These are phyloP conservation scores for Botrytis hyacinthi DNA, from an alignment of 2,329 filamentous ascomycete species.

Conservation along the genomic window DNA sequence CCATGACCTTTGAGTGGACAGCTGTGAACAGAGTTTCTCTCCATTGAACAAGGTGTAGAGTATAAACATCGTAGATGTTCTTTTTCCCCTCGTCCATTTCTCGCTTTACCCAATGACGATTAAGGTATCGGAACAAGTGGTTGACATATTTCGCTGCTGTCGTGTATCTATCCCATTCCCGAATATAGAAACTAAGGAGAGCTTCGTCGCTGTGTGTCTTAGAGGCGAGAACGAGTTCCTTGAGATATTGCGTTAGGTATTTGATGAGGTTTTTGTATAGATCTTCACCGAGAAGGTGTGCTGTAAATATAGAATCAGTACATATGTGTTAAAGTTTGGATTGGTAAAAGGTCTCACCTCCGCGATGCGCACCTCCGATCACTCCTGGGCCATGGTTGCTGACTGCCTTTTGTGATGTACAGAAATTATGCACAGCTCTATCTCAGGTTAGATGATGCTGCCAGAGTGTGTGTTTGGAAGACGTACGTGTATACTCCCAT, in stretches of 20 bases:
- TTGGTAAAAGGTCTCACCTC: constrained; percentile 52
- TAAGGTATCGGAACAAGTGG: constrained; percentile 93
- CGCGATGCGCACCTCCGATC: constrained; percentile 61
- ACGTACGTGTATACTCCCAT: constrained; percentile 92
- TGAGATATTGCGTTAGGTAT: constrained; percentile 78
- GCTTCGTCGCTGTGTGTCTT: constrained; percentile 85
- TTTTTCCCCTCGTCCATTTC: constrained; percentile 99
- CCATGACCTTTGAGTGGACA: constrained; percentile 88
- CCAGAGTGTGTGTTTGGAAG: constrained; percentile 16
- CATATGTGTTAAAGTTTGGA: constrained; percentile 20
- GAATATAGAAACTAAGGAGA: constrained; percentile 87
- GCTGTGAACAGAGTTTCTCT: constrained; percentile 83
- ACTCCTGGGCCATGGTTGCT: constrained; percentile 49
- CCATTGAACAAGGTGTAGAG: constrained; percentile 93
- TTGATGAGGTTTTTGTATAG: constrained; percentile 87
- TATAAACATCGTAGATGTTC: constrained; percentile 97
- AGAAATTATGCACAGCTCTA: constrained; percentile 96
- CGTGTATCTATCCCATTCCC: constrained; percentile 95
- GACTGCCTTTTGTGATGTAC: constrained; percentile 93
- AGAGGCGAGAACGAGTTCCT: constrained; percentile 66
- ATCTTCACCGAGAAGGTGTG: constrained; percentile 92
- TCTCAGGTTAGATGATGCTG: constrained; percentile 40
- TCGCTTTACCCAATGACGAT: constrained; percentile 97
- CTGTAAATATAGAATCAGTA: constrained; percentile 46
- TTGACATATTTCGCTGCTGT: constrained; percentile 96